Percentiles rank a stretch among this genome's conserved stretches.
Conservation (phyloP, 2,329 filamentous ascomycete species). For the Monosporascus sp. region DNA sequence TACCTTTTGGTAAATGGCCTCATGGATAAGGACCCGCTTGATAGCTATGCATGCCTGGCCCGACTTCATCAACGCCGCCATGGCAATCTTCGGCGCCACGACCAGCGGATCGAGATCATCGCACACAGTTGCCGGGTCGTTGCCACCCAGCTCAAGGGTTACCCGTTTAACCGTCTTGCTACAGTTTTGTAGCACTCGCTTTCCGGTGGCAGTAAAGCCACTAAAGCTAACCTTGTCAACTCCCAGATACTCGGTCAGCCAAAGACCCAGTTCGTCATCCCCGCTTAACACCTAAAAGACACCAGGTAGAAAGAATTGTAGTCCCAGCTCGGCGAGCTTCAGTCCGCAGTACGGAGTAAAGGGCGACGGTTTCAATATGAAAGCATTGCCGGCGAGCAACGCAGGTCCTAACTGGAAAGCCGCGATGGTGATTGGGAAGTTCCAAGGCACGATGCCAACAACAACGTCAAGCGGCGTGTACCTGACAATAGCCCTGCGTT, state of each 20-base stretch:
- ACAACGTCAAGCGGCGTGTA: slow-evolving; percentile 37
- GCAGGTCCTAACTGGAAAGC: slow-evolving; percentile 51
- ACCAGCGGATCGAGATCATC: slow-evolving; percentile 48
- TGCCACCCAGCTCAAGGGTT: slow-evolving; percentile 57
- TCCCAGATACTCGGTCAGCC: slow-evolving; percentile 52
- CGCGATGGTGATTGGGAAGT: slow-evolving; percentile 48
- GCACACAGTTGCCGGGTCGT: slow-evolving; percentile 55
- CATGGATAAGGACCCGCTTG: slow-evolving; percentile 53
- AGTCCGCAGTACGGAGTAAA: slow-evolving; percentile 42
- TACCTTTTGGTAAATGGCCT: slow-evolving; percentile 40
- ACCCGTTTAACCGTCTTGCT: slow-evolving; percentile 54
- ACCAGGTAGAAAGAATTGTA: slow-evolving; percentile 54
- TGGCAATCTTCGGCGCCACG: slow-evolving; percentile 27
- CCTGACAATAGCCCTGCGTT: slow-evolving; percentile 25
- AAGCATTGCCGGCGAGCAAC: slow-evolving; percentile 48
- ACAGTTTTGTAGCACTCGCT: slow-evolving; percentile 53
- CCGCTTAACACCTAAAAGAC: slow-evolving; percentile 58
- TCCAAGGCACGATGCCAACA: slow-evolving; percentile 49
- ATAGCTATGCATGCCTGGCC: slow-evolving; percentile 47
- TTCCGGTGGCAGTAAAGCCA: slow-evolving; percentile 54
- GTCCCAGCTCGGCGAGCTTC: slow-evolving; percentile 55
- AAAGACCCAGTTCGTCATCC: slow-evolving; percentile 54
- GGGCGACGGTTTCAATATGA: slow-evolving; percentile 53
- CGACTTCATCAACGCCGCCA: slow-evolving; percentile 35
- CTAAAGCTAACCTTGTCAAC: slow-evolving; percentile 61